Base-by-base conservation (phyloP, 257 asterid genomes). In the Solanum sejunctum region DNA sequence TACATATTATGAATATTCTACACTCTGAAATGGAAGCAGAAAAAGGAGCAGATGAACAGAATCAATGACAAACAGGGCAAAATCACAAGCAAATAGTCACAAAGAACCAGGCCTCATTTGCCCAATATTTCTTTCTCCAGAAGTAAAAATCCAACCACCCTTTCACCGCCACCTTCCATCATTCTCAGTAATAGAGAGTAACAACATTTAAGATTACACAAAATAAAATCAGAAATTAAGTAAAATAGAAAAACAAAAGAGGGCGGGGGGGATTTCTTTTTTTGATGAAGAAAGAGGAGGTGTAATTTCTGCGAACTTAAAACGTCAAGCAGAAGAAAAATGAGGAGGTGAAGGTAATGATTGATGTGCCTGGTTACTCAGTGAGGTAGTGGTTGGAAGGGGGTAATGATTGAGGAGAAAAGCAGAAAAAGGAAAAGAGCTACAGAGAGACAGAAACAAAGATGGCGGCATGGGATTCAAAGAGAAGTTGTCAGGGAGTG, bases 241-340 rank as follows among this genome's bases (percentile, higher is more conserved):
- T 17, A 82, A 69, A 51, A 79, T 17, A 32, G 57, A 36, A 56
- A 77, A 12, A 60, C 17, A 8, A 32, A 54, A 84, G 43, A 43
- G 39, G 56, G 32, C n/a, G 70, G 3, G 73, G 47, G 6, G 17
- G 58, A 36, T 81, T 81, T 23, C 57, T 54, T 39, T 41, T 28
- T 36, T 32, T 32, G 36, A 32, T 36, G 41, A 36, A 3, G 41
- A 36, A 36, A 5, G 6, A 36, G 6, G 41, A 36, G 41, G 6
- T 0, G 41, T 36, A 36, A 36, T 36, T 36, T 36, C 41, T 36
- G 6, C 41, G 6, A 85, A 55, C 56, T 63, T 64, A 32, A 54
- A 78, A 69, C 26, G 32, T 85, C 75, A 86, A 72, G 85, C 60
- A 82, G 87, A 85, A 15, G 86, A 82, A 82, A 86, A 86, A 77